Base-by-base conservation (phyloP, 2,329 filamentous ascomycete species). In the Daldinia sp. region DNA sequence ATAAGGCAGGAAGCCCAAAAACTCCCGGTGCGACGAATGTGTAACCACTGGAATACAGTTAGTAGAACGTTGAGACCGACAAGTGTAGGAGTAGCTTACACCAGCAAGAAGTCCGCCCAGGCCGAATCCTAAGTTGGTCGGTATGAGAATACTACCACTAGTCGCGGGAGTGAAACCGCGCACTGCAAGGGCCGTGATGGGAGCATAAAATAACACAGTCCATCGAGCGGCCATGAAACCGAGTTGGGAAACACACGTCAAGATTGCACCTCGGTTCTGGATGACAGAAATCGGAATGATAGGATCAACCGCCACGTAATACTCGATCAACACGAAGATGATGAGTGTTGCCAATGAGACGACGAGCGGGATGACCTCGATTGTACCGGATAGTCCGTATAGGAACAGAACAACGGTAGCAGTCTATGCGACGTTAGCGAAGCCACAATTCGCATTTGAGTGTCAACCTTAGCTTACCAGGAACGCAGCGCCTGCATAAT, bases 201-300 rank as follows among this genome's bases (percentile, higher is more conserved):
- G 93, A 0, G 90, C 87, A 79, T 93, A 97, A 82, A 94, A 96
- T 6, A 97, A 83, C 1, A 97, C 85, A 6, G 86, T 86, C 93
- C 93, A 97, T 64, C 93, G 90, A 1, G 91, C 86, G 76, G 92
- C 89, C 92, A 97, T 95, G 77, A 93, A 87, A 20, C 91, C 89
- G 0, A 94, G 85, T 56, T 93, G 92, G 0, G 90, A 87, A 23
- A 94, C 75, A 75, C 93, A 95, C 0, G 91, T 91, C 23, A 95
- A 80, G 3, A 95, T 82, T 0, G 92, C 88, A 33, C 90, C 90
- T 30, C 90, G 87, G 10, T 90, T 93, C 58, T 84, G 86, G 30
- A 97, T 85, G 1, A 96, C 85, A 1, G 85, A 79, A 55, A 94
- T 81, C 0, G 93, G 93, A 57, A 97, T 90, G 75, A 97, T 89